A percentile compares a stretch with the other conserved stretches of the same genome.
Conservation (phyloP, 257 asterid species). For the Solanum acaule region DNA sequence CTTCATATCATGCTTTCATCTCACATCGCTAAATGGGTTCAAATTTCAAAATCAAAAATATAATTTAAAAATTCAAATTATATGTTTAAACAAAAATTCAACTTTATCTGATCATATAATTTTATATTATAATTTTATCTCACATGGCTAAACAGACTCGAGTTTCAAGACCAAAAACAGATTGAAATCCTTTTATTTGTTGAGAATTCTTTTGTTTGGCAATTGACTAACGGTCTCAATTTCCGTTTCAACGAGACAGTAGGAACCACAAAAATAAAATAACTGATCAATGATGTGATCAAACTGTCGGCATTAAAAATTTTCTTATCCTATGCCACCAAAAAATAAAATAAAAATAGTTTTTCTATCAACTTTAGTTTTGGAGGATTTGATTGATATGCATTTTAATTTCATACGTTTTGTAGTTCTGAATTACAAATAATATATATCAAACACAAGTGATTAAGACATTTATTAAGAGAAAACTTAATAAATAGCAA, state of each 20-base stretch:
- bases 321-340: background rate
- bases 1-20: too few relatives aligned
- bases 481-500: too few relatives aligned
- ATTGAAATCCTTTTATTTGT: background rate
- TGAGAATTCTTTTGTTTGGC: background rate
- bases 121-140: too few relatives aligned
- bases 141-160: too few relatives aligned
- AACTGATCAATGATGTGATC: background rate
- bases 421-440: background rate
- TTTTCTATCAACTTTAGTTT: background rate
- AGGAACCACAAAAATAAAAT: background rate
- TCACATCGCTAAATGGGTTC: too few relatives aligned
- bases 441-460: background rate
- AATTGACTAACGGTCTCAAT: background rate
- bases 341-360: background rate
- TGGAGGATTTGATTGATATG: background rate
- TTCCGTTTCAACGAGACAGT: background rate
- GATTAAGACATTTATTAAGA: background rate
- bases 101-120: too few relatives aligned
- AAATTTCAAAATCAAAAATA: background rate
- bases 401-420: background rate
- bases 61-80: too few relatives aligned
- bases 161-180: background rate
- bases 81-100: too few relatives aligned
- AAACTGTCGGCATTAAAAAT: background rate